Conservation (phyloP, 257 asterid species). For the Thymus mandschuricus region DNA sequence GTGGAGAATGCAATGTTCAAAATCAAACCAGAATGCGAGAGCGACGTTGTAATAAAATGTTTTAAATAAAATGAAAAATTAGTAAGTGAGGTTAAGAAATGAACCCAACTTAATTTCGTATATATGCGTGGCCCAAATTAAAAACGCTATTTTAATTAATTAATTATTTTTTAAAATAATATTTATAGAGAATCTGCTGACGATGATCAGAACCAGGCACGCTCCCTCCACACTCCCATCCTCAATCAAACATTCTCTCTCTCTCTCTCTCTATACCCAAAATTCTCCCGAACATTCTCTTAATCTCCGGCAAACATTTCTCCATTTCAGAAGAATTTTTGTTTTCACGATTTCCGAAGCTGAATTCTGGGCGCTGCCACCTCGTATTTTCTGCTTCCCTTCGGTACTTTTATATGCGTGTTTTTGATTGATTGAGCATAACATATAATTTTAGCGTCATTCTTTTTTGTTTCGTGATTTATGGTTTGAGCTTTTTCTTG, state of each 20-base stretch:
- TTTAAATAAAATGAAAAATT: too few species aligned
- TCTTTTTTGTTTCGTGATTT: not conserved
- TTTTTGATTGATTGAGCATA: not conserved
- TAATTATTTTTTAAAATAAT: too few species aligned
- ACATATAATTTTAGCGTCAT: not conserved
- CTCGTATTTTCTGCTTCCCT: constrained; percentile 12
- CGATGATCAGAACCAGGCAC: constrained; percentile 42
- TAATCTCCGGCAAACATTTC: not conserved
- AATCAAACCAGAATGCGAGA: too few species aligned
- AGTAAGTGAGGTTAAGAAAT: too few species aligned
- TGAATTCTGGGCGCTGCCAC: constrained; percentile 17
- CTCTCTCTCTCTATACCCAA: not conserved
- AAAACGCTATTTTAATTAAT: not conserved
- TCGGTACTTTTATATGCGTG: constrained; percentile 28
- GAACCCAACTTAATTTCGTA: too few species aligned
- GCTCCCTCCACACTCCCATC: constrained; percentile 57
- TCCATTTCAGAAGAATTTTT: not conserved
- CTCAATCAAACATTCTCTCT: not conserved
- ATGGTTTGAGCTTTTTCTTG: not conserved
- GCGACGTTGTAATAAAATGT: too few species aligned
- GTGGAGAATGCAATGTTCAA: too few species aligned
- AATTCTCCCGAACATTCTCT: not conserved
- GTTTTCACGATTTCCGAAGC: constrained; percentile 2
- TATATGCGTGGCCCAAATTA: not conserved
- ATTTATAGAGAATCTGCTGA: constrained; percentile 21